Evolutionary conservation across 73 alveolate species (phyloP).

Genomic region (Paramecium sexaurelia): DNA sequence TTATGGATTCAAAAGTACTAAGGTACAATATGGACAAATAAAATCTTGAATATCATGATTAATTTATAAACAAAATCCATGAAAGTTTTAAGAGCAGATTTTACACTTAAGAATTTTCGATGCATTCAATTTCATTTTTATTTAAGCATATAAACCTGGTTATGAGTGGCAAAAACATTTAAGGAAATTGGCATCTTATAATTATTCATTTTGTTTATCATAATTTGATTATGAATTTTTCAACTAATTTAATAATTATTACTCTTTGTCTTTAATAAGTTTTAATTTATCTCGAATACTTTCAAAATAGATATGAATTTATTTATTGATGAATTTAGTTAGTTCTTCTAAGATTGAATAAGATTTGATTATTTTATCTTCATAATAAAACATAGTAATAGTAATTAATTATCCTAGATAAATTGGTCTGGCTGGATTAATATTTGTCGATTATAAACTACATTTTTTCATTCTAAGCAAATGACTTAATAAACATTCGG

Average conservation of each 20-base stretch:
- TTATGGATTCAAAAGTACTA: not conserved
- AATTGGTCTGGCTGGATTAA: not conserved
- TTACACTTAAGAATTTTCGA: not conserved
- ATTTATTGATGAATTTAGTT: not conserved
- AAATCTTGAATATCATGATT: not conserved
- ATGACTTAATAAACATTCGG: not conserved
- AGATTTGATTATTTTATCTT: not conserved
- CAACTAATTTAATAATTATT: not conserved
- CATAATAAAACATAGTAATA: not conserved
- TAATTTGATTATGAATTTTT: not conserved
- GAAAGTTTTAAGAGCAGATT: not conserved
- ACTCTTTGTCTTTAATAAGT: not conserved
- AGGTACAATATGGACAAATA: conserved; percentile 17
- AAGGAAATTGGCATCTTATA: not conserved
- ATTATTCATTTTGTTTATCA: not conserved
- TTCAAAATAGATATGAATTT: not conserved
- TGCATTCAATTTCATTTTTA: not conserved
- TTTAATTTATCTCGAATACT: not conserved
- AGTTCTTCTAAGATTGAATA: not conserved
- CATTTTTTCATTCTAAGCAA: not conserved
- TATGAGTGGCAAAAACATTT: not conserved
- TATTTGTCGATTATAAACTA: not conserved
- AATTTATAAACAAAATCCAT: not conserved
- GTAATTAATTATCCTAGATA: conserved; percentile 36
- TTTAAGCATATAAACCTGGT: not conserved